Evolutionary conservation across 176 grass and related monocot species (phyloP).

Genomic region (Triticum timopheevii): DNA sequence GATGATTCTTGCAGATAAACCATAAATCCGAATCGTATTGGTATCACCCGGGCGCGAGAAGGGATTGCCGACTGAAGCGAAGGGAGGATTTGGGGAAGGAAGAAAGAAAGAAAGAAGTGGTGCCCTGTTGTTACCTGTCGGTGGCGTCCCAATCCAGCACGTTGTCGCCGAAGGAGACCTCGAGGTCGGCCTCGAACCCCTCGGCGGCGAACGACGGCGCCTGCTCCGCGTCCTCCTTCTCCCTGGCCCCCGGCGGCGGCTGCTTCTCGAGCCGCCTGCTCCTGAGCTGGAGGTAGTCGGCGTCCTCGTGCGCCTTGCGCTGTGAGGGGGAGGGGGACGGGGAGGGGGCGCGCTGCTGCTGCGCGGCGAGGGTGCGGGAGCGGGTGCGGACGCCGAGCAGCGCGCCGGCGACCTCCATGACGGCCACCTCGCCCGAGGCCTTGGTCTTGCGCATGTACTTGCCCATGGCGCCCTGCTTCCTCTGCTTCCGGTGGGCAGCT

Average conservation of each 20-base stretch:
- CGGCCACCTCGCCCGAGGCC: constrained; percentile 75
- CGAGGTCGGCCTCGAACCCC: constrained; percentile 35
- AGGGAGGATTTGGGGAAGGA: neutral
- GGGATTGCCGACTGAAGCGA: neutral
- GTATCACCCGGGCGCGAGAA: neutral
- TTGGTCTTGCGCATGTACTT: constrained; percentile 91
- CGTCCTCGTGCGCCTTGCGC: constrained; percentile 29
- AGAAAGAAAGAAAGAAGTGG: too few species aligned
- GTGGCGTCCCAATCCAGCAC: constrained; percentile 45
- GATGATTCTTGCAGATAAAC: neutral
- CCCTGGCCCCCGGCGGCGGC: constrained; percentile 22
- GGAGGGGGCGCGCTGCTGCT: constrained; percentile 50
- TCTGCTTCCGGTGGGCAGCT: neutral
- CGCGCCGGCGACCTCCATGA: constrained; percentile 73
- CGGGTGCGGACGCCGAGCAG: constrained; percentile 81
- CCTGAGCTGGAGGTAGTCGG: constrained; percentile 70
- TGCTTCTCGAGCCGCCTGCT: constrained; percentile 84
- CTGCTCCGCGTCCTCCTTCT: neutral
- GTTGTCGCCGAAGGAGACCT: constrained; percentile 67
- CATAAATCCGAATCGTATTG: constrained; percentile 1
- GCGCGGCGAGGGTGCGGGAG: constrained; percentile 64
- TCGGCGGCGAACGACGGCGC: neutral
- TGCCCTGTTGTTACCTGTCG: constrained; percentile 42
- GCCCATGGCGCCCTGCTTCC: constrained; percentile 47
- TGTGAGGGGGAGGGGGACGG: constrained; percentile 47